A percentile compares a stretch with the other conserved stretches of the same genome.
Conservation (phyloP, 192 early-diverging fungal genomes). For the Entophlyctis luteolus region DNA sequence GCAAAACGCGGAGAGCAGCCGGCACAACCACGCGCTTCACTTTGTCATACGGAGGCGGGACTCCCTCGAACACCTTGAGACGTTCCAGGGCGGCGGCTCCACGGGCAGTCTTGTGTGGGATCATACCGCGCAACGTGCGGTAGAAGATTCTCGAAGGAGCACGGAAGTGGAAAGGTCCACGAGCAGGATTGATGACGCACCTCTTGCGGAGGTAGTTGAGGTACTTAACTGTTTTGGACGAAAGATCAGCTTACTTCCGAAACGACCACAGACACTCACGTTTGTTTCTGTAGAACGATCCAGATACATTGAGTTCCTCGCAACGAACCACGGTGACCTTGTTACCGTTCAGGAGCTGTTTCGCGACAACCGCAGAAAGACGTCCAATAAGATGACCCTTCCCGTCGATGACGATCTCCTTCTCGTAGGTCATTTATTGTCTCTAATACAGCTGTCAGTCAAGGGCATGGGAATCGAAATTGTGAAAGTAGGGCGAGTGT, state of each 20-base stretch:
- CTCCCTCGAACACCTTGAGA: conserved; percentile 99
- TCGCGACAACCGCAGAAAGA: conserved; percentile 94
- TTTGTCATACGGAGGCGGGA: conserved; percentile 95
- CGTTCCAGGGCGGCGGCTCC: conserved; percentile 95
- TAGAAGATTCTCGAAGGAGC: conserved; percentile 96
- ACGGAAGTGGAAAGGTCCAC: conserved; percentile 98
- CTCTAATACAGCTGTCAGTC: too few species aligned
- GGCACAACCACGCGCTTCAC: conserved; percentile 97
- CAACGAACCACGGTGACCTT: conserved; percentile 95
- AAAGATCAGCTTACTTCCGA: neutral
- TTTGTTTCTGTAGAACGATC: conserved; percentile 99
- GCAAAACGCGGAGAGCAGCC: conserved; percentile 92
- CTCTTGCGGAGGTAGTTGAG: conserved; percentile 97
- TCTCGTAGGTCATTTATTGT: too few species aligned
- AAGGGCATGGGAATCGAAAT: too few species aligned
- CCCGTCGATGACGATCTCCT: conserved; percentile 98
- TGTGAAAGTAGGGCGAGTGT: too few species aligned
- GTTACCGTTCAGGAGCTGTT: conserved; percentile 97
- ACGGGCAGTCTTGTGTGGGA: conserved; percentile 98
- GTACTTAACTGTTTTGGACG: conserved; percentile 71
- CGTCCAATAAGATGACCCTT: conserved; percentile 99
- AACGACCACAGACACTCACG: conserved; percentile 53
- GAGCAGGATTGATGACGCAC: conserved; percentile 91
- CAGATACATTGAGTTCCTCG: conserved; percentile 98
- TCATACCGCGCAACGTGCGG: conserved; percentile 95